phyloP scores from a whole-genome alignment of 2,329 filamentous ascomycete species.

The Neoarthrinium moseri region DNA sequence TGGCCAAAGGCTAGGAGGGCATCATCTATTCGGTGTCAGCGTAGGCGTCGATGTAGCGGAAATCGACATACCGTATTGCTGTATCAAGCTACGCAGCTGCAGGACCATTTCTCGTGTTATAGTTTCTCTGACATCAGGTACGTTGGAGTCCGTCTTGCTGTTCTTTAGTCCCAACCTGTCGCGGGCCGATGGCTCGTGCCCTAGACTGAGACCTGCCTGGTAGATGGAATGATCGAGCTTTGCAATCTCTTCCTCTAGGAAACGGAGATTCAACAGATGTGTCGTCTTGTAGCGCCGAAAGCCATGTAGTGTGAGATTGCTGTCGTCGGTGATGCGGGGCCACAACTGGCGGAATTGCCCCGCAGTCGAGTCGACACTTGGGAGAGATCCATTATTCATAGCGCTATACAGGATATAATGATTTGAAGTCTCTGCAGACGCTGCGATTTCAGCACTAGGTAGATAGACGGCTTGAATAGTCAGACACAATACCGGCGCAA shows the following conservation, averaged over 20 bases:
- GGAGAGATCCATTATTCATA: background rate
- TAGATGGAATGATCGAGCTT: constrained; percentile 29
- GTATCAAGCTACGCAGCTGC: constrained; percentile 14
- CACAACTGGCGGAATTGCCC: constrained; percentile 14
- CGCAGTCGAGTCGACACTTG: background rate
- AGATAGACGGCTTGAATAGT: too few relatives aligned
- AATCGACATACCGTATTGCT: constrained; percentile 17
- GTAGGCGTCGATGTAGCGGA: background rate
- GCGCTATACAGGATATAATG: too few relatives aligned
- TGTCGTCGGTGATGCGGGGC: constrained; percentile 23
- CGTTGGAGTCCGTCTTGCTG: constrained; percentile 18
- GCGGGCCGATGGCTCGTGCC: constrained; percentile 13
- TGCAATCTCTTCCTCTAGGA: constrained; percentile 23
- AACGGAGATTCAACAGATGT: constrained; percentile 32
- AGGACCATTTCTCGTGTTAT: constrained; percentile 11
- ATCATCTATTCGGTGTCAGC: constrained; percentile 15
- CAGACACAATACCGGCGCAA: too few relatives aligned
- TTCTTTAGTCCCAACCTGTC: constrained; percentile 26
- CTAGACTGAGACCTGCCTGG: constrained; percentile 28
- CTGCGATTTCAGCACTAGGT: too few relatives aligned
- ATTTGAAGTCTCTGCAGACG: too few relatives aligned
- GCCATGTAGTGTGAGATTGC: constrained; percentile 23
- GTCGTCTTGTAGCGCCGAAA: constrained; percentile 28
- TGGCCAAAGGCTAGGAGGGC: constrained; percentile 20
- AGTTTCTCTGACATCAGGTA: constrained; percentile 4